Percentiles rank a stretch among this genome's conserved stretches.
Conservation (phyloP, 345 rosid genomes). For the Rhodomyrtus tomentosa region DNA sequence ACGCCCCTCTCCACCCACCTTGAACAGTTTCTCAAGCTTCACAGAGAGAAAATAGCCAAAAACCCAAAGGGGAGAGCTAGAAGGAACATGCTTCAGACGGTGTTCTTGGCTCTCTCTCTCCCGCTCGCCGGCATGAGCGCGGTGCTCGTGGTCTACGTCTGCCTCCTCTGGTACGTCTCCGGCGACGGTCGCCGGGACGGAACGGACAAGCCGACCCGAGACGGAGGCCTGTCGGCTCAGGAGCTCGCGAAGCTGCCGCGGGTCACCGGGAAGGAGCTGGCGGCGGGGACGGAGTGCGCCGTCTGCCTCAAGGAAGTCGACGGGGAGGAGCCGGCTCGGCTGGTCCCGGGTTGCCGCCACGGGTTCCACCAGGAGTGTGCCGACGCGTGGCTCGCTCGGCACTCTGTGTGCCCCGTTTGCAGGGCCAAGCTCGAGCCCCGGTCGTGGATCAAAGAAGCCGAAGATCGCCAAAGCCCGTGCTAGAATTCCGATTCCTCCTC, state of each 20-base stretch:
- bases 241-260: conserved; percentile 62
- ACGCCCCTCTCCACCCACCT: not conserved
- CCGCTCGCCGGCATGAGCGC: conserved; percentile 63
- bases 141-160: conserved; percentile 43
- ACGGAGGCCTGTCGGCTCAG: conserved; percentile 36
- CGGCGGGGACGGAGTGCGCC: conserved; percentile 59
- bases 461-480: not conserved
- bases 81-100: conserved; percentile 28
- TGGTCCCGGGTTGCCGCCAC: conserved; percentile 80
- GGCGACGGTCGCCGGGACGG: not conserved
- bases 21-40: not conserved
- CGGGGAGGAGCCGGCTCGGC: conserved; percentile 36
- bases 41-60: not conserved
- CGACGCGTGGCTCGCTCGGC: conserved; percentile 71
- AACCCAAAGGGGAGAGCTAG: not conserved
- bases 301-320: conserved; percentile 76
- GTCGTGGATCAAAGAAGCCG: not conserved
- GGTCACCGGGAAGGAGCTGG: conserved; percentile 54
- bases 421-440: conserved; percentile 33
- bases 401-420: conserved; percentile 61
- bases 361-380: conserved; percentile 74
- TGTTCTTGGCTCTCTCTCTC: conserved; percentile 55
- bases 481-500: not conserved
- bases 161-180: conserved; percentile 41
- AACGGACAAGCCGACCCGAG: conserved; percentile 9